Conservation (phyloP, 1,284 basidiomycete genomes). For the Heliocybe sulcata region DNA sequence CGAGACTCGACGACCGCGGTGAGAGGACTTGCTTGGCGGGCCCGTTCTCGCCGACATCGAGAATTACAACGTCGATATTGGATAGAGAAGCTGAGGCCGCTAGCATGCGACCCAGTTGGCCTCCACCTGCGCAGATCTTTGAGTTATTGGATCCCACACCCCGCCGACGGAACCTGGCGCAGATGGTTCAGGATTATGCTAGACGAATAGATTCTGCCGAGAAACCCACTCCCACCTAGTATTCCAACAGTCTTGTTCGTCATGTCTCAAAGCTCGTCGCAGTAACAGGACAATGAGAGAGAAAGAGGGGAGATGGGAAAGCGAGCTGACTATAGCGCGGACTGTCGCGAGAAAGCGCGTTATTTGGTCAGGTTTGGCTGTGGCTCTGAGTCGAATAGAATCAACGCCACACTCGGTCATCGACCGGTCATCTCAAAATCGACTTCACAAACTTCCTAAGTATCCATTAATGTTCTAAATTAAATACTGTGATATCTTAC, state of each 20-base stretch:
- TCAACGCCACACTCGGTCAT: no score
- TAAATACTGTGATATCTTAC: no score
- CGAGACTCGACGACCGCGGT: conserved; percentile 35
- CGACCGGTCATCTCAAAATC: no score
- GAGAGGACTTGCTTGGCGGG: conserved; percentile 91
- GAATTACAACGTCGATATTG: conserved; percentile 82
- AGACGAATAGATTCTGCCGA: neutral
- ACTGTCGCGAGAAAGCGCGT: neutral
- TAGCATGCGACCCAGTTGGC: conserved; percentile 97
- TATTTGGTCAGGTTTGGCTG: no score
- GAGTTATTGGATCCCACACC: neutral
- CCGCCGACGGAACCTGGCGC: neutral
- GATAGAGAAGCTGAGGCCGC: conserved; percentile 87
- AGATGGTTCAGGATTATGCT: neutral
- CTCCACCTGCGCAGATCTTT: conserved; percentile 63
- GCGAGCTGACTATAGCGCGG: neutral
- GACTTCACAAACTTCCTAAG: no score
- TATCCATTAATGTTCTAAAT: no score
- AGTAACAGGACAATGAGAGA: neutral
- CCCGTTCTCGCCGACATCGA: conserved; percentile 74
- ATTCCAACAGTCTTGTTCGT: conserved; percentile 2
- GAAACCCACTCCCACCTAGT: conserved; percentile 2
- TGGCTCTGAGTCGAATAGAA: no score
- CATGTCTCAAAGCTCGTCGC: neutral
- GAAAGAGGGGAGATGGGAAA: neutral